These are phyloP conservation scores for Aspergillus novofumigatus DNA, from an alignment of 2,329 filamentous ascomycete species.

Conservation along the genomic window DNA sequence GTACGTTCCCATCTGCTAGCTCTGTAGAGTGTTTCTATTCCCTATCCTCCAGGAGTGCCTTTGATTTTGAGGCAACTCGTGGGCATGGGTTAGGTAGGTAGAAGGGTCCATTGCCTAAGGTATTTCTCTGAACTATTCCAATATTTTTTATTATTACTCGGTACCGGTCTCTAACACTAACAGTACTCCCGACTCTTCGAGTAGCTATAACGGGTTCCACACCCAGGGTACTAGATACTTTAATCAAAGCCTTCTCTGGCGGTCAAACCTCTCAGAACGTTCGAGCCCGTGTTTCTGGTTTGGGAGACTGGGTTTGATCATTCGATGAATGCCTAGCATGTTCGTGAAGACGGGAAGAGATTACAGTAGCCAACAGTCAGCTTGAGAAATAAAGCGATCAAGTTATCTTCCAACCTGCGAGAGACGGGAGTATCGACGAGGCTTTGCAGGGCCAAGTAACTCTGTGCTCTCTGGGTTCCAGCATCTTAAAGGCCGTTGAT, in stretches of 20 bases:
- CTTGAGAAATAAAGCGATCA: not conserved
- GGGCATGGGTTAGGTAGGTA: not conserved
- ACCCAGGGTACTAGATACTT: slow-evolving; percentile 12
- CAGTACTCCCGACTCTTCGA: not conserved
- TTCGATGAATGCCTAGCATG: slow-evolving; percentile 5
- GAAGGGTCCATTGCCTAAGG: not conserved
- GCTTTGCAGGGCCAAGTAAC: not conserved
- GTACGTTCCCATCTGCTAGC: no score
- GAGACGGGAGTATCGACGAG: not conserved
- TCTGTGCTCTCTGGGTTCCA: not conserved
- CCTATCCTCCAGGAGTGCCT: not conserved
- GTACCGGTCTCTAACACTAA: not conserved
- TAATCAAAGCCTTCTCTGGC: slow-evolving; percentile 15
- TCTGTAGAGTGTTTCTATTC: not conserved
- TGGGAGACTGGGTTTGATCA: slow-evolving; percentile 10
- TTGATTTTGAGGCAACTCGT: not conserved
- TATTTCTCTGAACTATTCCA: not conserved
- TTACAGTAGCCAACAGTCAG: not conserved
- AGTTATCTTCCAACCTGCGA: not conserved
- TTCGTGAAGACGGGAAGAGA: slow-evolving; percentile 1
- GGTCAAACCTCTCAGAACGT: slow-evolving; percentile 17
- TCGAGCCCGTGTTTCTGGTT: slow-evolving; percentile 15
- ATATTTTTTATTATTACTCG: not conserved
- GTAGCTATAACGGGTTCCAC: slow-evolving; percentile 8
- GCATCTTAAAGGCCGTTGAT: not conserved